phyloP scores from a whole-genome alignment of 129 eudicot species.

The Logfia minima region DNA sequence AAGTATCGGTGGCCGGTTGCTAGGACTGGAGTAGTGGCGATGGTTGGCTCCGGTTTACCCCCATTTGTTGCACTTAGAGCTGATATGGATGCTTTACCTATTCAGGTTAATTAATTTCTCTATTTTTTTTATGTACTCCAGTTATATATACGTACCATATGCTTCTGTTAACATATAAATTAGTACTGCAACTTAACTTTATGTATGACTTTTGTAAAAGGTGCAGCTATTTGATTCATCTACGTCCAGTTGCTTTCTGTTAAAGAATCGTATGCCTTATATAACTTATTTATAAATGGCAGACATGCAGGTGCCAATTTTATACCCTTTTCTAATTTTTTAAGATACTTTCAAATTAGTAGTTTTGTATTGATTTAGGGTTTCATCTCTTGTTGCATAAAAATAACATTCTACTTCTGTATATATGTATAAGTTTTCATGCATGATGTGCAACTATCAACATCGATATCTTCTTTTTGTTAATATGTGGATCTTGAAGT shows the following conservation, averaged over 20 bases:
- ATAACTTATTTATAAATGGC: background rate
- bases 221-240: conserved; percentile 7
- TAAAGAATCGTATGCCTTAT: background rate
- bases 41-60: conserved; percentile 53
- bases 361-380: background rate
- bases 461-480: background rate
- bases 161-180: background rate
- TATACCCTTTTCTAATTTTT: background rate
- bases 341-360: background rate
- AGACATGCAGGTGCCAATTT: conserved; percentile 9
- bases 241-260: background rate
- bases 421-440: background rate
- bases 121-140: background rate
- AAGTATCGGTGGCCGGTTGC: conserved; percentile 65
- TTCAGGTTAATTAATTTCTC: conserved; percentile 38
- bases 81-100: conserved; percentile 86
- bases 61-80: conserved; percentile 81
- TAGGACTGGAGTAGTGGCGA: conserved; percentile 59
- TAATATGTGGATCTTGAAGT: no score
- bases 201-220: background rate
- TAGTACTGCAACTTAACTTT: background rate
- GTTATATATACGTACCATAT: background rate
- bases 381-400: conserved; percentile 3
- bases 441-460: conserved; percentile 5
- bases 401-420: background rate